Conservation (phyloP, 768 basidiomycete species). For the Rossbeevera mucosa region DNA sequence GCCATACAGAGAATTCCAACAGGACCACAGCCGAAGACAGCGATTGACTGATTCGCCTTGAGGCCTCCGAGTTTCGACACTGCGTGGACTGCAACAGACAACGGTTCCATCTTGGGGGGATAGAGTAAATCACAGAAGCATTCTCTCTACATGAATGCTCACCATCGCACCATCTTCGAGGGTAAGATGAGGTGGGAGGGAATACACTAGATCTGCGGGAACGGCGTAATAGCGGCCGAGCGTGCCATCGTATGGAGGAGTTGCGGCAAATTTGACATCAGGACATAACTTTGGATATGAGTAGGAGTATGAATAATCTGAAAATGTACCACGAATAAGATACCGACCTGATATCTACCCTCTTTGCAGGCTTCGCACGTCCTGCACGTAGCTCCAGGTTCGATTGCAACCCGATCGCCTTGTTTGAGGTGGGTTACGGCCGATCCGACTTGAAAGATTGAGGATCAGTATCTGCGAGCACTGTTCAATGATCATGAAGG, state of each 20-base stretch:
- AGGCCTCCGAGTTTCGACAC: conserved; percentile 73
- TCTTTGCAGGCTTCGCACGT: conserved; percentile 79
- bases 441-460: conserved; percentile 53
- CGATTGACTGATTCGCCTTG: conserved; percentile 69
- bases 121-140: not conserved
- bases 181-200: conserved; percentile 75
- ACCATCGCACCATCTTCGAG: conserved; percentile 96
- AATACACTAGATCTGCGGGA: conserved; percentile 81
- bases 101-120: conserved; percentile 75
- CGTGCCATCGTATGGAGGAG: conserved; percentile 91
- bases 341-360: conserved; percentile 72
- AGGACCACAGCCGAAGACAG: conserved; percentile 87
- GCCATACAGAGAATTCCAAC: conserved; percentile 90
- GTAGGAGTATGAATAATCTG: not conserved
- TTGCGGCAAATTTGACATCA: conserved; percentile 84
- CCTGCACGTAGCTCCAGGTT: conserved; percentile 85
- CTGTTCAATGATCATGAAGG: not conserved
- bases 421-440: conserved; percentile 71
- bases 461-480: not conserved
- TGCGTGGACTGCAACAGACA: conserved; percentile 89
- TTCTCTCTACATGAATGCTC: conserved; percentile 6
- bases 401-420: conserved; percentile 88
- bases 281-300: conserved; percentile 62
- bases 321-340: not conserved
- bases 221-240: conserved; percentile 81